Base-by-base conservation (phyloP, 495 filamentous ascomycete genomes). In the Penicillium subrubescens region DNA sequence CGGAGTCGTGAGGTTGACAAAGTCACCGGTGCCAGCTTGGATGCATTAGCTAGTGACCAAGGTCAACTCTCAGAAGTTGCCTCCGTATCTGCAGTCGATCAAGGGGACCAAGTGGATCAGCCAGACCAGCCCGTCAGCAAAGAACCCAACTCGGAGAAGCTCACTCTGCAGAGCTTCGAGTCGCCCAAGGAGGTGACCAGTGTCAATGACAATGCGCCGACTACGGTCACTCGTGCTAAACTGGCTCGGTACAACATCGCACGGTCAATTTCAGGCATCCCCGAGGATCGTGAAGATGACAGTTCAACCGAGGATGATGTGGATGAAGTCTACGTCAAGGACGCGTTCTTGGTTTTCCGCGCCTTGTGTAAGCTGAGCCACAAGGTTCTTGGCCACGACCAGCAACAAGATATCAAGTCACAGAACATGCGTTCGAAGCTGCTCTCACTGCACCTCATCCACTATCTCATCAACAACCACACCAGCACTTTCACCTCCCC, bases 291-390 rank as follows among this genome's bases (percentile, higher is more conserved):
- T 63, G 83, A 81, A 59, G 86, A 77, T 58, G 82, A 88, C 48
- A 77, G 76, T 11, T 79, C 83, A 1, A 82, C 87, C 10, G 93
- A 97, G 62, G 96, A 97, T 48, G 92, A 95, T 62, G 93, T 97
- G 65, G 96, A 98, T 71, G 96, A 99, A 68, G 90, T 97, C 7
- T 98, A 94, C 71, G 90, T 97, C 60, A 92, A 94, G 69, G 96
- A 99, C 76, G 92, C 96, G 15, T 99, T 97, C 73, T 82, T 99
- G 15, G 93, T 99, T 34, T 97, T 99, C 82, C 86, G 96, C 25
- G 95, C 96, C 10, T 94, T 99, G 77, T 99, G 96, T 83, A 97
- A 97, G 73, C 83, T 99, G 48, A 97, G 94, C 63, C 97, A 93
- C 60, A 99, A 97, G 71, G 79, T 92, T 44, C 79, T 99, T 25